Conservation (phyloP, 164 flowering plant species). For the Warburgia ugandensis region DNA sequence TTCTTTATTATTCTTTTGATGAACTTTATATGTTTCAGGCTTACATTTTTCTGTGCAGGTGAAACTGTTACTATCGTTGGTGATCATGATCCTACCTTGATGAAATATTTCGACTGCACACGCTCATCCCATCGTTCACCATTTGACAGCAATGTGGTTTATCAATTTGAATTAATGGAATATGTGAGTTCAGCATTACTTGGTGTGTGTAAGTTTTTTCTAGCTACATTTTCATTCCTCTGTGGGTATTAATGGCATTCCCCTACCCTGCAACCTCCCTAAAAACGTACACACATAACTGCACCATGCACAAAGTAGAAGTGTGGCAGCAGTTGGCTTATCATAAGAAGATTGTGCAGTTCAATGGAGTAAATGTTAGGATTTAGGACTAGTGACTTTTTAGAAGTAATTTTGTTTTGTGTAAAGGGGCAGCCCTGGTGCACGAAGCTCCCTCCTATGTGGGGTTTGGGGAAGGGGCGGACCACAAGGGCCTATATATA, state of each 20-base stretch:
- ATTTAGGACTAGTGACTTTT: too few species aligned
- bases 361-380: too few species aligned
- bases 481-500: too few species aligned
- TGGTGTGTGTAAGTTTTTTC: neutral
- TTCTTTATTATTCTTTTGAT: too few species aligned
- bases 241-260: neutral
- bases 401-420: too few species aligned
- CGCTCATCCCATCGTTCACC: constrained; percentile 91
- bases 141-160: constrained; percentile 87
- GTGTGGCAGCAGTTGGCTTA: too few species aligned
- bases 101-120: constrained; percentile 94
- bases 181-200: constrained; percentile 45
- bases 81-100: constrained; percentile 74
- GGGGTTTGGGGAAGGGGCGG: too few species aligned
- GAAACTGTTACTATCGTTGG: constrained; percentile 95
- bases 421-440: too few species aligned
- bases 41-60: constrained; percentile 37
- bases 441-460: too few species aligned
- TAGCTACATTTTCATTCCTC: neutral
- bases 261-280: neutral
- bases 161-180: constrained; percentile 97
- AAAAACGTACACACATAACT: too few species aligned
- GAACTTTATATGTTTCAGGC: neutral
- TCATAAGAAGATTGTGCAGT: too few species aligned
- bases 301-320: too few species aligned